phyloP scores from a whole-genome alignment of 257 asterid species.

The Ehretia macrophylla region DNA sequence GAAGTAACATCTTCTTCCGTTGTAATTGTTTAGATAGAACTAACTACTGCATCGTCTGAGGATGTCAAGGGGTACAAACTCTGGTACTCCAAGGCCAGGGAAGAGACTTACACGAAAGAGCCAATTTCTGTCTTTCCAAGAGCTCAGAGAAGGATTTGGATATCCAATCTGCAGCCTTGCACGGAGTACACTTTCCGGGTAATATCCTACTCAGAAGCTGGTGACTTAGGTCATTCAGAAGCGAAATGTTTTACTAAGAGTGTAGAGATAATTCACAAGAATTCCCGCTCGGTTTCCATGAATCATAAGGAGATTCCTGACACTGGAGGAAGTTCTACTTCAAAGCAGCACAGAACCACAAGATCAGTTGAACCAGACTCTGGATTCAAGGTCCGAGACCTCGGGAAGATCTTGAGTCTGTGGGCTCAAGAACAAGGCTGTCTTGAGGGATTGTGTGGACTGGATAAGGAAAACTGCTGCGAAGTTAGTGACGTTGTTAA shows the following conservation, averaged over 20 bases:
- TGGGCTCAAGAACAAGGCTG: slow-evolving; percentile 64
- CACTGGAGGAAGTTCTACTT: slow-evolving; percentile 54
- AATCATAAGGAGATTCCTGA: slow-evolving; percentile 38
- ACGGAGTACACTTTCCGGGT: slow-evolving; percentile 73
- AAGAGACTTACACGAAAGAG: slow-evolving; percentile 59
- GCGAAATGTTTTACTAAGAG: slow-evolving; percentile 74
- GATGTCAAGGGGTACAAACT: slow-evolving; percentile 80
- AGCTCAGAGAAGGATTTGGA: slow-evolving; percentile 63
- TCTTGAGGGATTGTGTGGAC: slow-evolving; percentile 47
- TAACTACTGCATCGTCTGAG: slow-evolving; percentile 22
- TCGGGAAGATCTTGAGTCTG: slow-evolving; percentile 61
- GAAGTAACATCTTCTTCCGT: slow-evolving; percentile 70
- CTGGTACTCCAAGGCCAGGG: slow-evolving; percentile 74
- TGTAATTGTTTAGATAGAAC: slow-evolving; percentile 59
- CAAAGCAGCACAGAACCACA: slow-evolving; percentile 27
- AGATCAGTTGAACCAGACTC: slow-evolving; percentile 61
- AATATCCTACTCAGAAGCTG: slow-evolving; percentile 53
- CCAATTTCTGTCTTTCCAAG: slow-evolving; percentile 71
- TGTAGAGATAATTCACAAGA: slow-evolving; percentile 54
- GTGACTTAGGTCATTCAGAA: slow-evolving; percentile 82
- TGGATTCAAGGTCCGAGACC: slow-evolving; percentile 83
- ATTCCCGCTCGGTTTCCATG: slow-evolving; percentile 24
- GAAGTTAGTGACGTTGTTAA: slow-evolving; percentile 30
- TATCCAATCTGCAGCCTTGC: slow-evolving; percentile 79
- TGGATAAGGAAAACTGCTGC: slow-evolving; percentile 34